phyloP scores from a whole-genome alignment of 179 eudicot species.

The Gypsophila paniculata region DNA sequence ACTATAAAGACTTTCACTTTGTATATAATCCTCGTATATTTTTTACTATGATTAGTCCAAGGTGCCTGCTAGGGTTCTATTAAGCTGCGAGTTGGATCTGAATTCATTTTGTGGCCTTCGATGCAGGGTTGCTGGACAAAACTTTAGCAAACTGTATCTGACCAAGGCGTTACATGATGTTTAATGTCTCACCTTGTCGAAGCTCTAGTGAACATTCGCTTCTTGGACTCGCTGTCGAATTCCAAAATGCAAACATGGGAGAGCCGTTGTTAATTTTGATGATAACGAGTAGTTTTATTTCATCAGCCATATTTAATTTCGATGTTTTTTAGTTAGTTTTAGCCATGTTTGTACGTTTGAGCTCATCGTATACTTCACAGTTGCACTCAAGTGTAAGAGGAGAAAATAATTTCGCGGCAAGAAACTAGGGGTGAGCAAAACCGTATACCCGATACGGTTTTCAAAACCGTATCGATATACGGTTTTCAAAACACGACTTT shows the following conservation, averaged over 20 bases:
- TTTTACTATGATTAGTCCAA: background rate
- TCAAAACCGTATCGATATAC: no score
- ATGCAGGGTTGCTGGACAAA: slow-evolving; percentile 90
- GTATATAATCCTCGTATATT: background rate
- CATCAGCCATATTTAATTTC: background rate
- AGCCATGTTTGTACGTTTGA: slow-evolving; percentile 12
- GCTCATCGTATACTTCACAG: background rate
- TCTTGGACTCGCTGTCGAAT: background rate
- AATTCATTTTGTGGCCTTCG: slow-evolving; percentile 2
- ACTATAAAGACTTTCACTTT: background rate
- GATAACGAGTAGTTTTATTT: slow-evolving; percentile 16
- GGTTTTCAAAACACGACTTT: no score
- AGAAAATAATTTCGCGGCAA: background rate
- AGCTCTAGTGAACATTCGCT: slow-evolving; percentile 1
- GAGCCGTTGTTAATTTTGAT: slow-evolving; percentile 7
- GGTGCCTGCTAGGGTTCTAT: background rate
- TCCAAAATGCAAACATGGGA: slow-evolving; percentile 8
- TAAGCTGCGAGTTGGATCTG: background rate
- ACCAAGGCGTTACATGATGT: slow-evolving; percentile 78
- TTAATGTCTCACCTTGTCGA: slow-evolving; percentile 18
- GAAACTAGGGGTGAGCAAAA: no score
- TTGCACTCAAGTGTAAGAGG: slow-evolving; percentile 18
- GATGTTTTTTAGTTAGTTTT: slow-evolving; percentile 5
- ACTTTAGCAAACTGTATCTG: slow-evolving; percentile 67
- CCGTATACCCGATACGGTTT: no score